Percentiles rank a stretch among this genome's conserved stretches.
phyloP scores from a whole-genome alignment of 768 basidiomycete genomes.

The Hemileccinum rubropunctum region DNA sequence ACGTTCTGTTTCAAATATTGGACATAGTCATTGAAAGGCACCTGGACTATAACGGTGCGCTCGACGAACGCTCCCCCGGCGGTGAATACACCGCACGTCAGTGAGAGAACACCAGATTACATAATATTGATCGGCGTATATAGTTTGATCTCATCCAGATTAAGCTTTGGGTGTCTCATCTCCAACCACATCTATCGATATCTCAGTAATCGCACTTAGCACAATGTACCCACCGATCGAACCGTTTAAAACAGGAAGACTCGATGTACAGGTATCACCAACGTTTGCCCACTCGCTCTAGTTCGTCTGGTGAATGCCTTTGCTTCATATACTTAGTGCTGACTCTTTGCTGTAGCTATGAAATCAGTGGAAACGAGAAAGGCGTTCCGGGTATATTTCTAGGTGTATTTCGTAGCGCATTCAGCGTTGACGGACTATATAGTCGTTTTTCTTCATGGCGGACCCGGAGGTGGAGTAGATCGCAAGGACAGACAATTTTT shows the following conservation, averaged over 20 bases:
- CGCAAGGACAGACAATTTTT: conserved; percentile 74
- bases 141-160: neutral
- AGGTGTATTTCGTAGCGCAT: neutral
- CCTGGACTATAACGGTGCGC: no score
- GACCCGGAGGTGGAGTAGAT: conserved; percentile 78
- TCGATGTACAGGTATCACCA: conserved; percentile 61
- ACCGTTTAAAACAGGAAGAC: conserved; percentile 60
- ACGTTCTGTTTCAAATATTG: no score
- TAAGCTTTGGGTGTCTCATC: neutral
- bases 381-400: conserved; percentile 62
- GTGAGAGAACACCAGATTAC: no score
- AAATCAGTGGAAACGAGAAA: conserved; percentile 73
- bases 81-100: no score
- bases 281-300: conserved; percentile 63
- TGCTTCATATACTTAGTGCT: neutral
- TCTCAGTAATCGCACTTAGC: conserved; percentile 1
- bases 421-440: conserved; percentile 3
- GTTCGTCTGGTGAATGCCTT: conserved; percentile 40
- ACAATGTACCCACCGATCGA: conserved; percentile 67
- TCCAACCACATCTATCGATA: conserved; percentile 21
- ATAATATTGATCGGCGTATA: neutral
- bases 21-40: no score
- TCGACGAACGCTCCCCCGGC: no score
- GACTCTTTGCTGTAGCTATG: conserved; percentile 52
- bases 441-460: conserved; percentile 85